phyloP scores from a whole-genome alignment of 2,329 filamentous ascomycete species.

The Pseudocercospora vitis region DNA sequence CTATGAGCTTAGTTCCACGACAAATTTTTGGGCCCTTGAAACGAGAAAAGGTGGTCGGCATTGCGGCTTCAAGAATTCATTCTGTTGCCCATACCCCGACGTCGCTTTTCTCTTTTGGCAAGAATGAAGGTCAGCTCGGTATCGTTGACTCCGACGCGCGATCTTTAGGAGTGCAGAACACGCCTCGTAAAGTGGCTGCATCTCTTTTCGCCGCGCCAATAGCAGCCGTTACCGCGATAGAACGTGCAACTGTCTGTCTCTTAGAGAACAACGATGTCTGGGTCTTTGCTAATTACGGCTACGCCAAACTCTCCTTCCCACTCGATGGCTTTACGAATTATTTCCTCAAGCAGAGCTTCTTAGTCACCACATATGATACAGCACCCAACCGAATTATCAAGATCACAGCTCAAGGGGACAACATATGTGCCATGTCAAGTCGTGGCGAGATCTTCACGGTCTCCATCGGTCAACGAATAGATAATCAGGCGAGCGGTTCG shows the following conservation, averaged over 20 bases:
- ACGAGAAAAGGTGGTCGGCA: conserved; percentile 75
- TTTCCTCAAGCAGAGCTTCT: conserved; percentile 64
- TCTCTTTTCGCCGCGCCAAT: conserved; percentile 75
- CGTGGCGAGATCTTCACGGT: conserved; percentile 88
- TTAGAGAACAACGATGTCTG: conserved; percentile 86
- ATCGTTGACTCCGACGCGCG: conserved; percentile 93
- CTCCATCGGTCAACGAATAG: conserved; percentile 67
- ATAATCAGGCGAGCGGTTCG: conserved; percentile 63
- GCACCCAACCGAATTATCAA: conserved; percentile 69
- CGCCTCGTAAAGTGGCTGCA: conserved; percentile 82
- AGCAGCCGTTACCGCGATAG: conserved; percentile 79
- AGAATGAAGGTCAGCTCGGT: conserved; percentile 90
- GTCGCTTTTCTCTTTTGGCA: conserved; percentile 89
- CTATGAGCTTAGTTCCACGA: conserved; percentile 75
- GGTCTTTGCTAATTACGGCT: conserved; percentile 94
- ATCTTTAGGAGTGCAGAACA: conserved; percentile 78
- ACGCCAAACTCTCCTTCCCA: conserved; percentile 84
- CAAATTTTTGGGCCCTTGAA: conserved; percentile 92
- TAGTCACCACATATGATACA: conserved; percentile 65
- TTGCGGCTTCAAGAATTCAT: conserved; percentile 86
- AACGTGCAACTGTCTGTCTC: conserved; percentile 81
- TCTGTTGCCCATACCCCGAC: conserved; percentile 82
- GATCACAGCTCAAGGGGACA: conserved; percentile 83
- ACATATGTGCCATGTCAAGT: conserved; percentile 81
- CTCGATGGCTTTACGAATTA: conserved; percentile 71